Base-by-base conservation (phyloP, 306 rosid species). In the Senna tora region DNA sequence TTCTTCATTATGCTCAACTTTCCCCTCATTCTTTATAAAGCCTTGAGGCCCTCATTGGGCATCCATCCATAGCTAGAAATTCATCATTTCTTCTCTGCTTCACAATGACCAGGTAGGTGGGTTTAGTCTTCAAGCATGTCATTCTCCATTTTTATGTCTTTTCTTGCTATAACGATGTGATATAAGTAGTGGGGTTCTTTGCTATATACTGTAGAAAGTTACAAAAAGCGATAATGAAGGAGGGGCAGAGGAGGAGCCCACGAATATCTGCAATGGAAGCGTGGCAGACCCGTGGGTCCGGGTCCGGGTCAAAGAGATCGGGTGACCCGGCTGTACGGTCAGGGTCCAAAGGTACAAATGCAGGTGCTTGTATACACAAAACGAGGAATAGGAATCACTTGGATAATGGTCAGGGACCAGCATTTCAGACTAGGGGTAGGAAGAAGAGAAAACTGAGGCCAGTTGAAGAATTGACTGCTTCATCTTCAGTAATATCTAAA, bases 231-330 rank as follows among this genome's bases (percentile, higher is more conserved):
- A 73, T 66, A 46, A 5, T 25, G 68, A 72, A 63, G 47, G 87
- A 79, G 65, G 91, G 82, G 62, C 58, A 61, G 66, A 84, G 95
- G 45, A 86, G 84, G 69, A 86, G 91, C 77, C 85, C 85, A 9
- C 73, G 89, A 46, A 67, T 87, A 67, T 79, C 71, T 28, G 83
- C 84, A 59, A 58, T 75, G 79, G 83, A 78, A 64, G 75, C 46
- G 6, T 67, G 71, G 69, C 78, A 60, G 68, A 75, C 69, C 32
- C 21, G 43, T 73, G 61, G 15, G 52, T 56, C 75, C 6, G 60
- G 17, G 34, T 55, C 66, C 9, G 72, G 69, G 21, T 53, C 38
- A 52, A 36, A 4, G 8, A 36, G 8, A 36, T 43, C 9, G 38
- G 30, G 19, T 43, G 65, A 41, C 67, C 57, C 67, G 42, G 19